phyloP scores from a whole-genome alignment of 305 asterid species.

The Fraxinus albicans region DNA sequence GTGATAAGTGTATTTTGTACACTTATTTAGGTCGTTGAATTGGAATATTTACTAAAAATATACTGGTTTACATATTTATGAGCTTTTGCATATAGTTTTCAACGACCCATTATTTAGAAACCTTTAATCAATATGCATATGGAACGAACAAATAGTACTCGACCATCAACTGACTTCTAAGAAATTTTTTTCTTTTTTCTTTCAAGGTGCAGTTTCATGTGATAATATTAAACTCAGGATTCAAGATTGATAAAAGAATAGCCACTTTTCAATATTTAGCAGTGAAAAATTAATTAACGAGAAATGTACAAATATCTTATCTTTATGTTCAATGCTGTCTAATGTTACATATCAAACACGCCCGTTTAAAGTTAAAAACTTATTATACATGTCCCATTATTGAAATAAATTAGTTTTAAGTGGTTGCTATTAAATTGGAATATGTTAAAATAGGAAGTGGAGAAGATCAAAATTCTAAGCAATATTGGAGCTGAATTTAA shows the following conservation, averaged over 20 bases:
- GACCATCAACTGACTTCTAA: neutral
- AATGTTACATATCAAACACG: neutral
- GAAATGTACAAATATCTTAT: neutral
- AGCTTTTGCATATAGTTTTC: neutral
- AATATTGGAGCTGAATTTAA: conserved; percentile 10
- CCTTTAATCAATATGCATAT: neutral
- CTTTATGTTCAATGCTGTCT: neutral
- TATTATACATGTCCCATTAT: neutral
- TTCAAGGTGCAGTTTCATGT: neutral
- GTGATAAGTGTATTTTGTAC: too few species aligned
- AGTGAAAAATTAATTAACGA: neutral
- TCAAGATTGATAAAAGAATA: neutral
- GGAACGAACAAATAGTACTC: neutral
- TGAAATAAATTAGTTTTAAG: neutral
- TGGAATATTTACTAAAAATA: neutral
- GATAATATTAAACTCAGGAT: neutral
- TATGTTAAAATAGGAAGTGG: neutral
- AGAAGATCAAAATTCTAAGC: conserved; percentile 1
- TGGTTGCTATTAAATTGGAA: neutral
- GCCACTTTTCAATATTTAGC: neutral
- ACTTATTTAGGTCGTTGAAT: too few species aligned
- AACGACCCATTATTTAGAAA: neutral
- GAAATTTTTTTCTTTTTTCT: neutral
- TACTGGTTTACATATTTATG: neutral
- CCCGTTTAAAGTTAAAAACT: neutral